Evolutionary conservation across 2,329 filamentous ascomycete genomes (phyloP), one percentile per base, ranked within the genome.

Genomic region (Capronia epimyces): DNA sequence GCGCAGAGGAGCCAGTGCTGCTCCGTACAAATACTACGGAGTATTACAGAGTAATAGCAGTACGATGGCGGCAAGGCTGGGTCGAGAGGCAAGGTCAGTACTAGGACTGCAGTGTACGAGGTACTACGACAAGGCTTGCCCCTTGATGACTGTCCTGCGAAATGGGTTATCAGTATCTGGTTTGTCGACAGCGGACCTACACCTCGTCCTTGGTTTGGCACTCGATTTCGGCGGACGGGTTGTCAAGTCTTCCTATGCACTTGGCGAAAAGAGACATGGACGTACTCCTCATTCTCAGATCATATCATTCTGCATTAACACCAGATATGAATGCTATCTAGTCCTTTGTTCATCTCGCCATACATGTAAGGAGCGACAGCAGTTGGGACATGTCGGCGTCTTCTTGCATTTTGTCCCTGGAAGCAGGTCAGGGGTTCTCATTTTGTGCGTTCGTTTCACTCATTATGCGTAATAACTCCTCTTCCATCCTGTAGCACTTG

Each of bases 301-400:
- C 7, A 42, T 24, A 24, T 15, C 39, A 32, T 24, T 42, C 25
- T 42, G 15, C 21, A 42, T 25, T 25, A 42, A 20, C 13, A 15
- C 20, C 21, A 13, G 13, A 42, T 42, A n/a, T 39, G 21, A 42
- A 25, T 24, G 39, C 21, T 42, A 37, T 37, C 39, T 42, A 42
- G 22, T 22, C 12, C 9, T 42, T 42, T 42, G 39, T 42, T 42
- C 39, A 42, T 25, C 39, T n/a, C 4, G 39, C 39, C 39, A 24
- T 25, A 42, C 39, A 42, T 42, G 39, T 37, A 42, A 42, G 39
- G 39, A 42, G 39, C 15, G 39, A 42, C 39, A 25, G 21, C 21
- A 16, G 39, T 42, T 5, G 39, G 39, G 25, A 22, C 39, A 42
- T 42, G 39, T 25, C 39, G 8, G n/a, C 1, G 39, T 42, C 22